phyloP scores from a whole-genome alignment of 2,329 filamentous ascomycete genomes.

The Achaetomium macrosporum region DNA sequence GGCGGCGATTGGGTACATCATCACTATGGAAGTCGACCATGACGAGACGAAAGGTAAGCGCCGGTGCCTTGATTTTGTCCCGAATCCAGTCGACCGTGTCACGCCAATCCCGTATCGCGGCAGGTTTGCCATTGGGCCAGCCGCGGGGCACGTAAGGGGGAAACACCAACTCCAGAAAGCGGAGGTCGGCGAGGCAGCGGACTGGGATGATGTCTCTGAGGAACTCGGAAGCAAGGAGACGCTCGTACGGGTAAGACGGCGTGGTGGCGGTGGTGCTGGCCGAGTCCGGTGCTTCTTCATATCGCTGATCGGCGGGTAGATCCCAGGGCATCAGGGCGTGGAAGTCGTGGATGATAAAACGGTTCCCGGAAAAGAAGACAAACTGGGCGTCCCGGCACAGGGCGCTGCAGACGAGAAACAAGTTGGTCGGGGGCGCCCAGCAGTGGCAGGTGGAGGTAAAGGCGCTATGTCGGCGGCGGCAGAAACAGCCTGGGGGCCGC shows the following conservation, averaged over 20 bases:
- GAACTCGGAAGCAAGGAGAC: conserved; percentile 4
- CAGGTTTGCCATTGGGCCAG: conserved; percentile 1
- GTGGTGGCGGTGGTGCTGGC: background rate
- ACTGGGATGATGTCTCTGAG: conserved; percentile 2
- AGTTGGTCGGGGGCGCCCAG: background rate
- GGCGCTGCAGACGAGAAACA: too few relatives aligned
- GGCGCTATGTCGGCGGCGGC: background rate
- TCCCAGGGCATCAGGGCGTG: too few relatives aligned
- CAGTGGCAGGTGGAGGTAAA: background rate
- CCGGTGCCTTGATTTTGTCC: conserved; percentile 2
- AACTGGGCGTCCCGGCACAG: conserved; percentile 1
- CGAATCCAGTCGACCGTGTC: conserved; percentile 1
- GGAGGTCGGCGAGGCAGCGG: conserved; percentile 7
- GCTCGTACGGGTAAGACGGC: conserved; percentile 1
- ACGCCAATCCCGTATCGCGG: conserved; percentile 2
- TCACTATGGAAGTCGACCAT: background rate
- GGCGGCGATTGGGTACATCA: background rate
- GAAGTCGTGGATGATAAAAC: conserved; percentile 1
- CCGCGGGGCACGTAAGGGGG: too few relatives aligned
- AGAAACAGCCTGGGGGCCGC: background rate
- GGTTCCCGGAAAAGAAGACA: conserved; percentile 1
- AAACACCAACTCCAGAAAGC: conserved; percentile 11
- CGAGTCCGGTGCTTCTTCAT: too few relatives aligned
- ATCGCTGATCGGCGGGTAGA: too few relatives aligned
- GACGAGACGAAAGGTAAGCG: conserved; percentile 5